Conservation (phyloP, 306 rosid species). For the Senna tora region DNA sequence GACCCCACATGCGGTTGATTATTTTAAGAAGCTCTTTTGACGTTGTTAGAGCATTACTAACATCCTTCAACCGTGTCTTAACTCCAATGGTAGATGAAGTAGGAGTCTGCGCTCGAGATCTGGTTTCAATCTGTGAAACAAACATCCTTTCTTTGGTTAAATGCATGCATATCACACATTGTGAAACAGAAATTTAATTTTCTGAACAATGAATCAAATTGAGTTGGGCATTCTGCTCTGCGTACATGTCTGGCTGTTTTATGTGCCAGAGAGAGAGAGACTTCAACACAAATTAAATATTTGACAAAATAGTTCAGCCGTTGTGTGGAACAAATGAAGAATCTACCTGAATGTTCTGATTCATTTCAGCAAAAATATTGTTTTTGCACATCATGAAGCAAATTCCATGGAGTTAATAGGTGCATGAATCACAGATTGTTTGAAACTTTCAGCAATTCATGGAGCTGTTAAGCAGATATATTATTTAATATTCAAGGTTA, state of each 20-base stretch:
- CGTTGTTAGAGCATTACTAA: conserved; percentile 83
- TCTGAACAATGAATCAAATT: neutral
- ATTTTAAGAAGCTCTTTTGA: conserved; percentile 93
- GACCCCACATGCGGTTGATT: conserved; percentile 90
- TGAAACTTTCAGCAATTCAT: conserved; percentile 18
- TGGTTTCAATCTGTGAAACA: conserved; percentile 71
- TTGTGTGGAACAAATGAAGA: conserved; percentile 12
- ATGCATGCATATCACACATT: neutral
- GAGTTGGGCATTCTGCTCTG: neutral
- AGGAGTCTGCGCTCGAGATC: conserved; percentile 83
- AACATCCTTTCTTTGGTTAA: neutral
- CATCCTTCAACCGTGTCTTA: conserved; percentile 82
- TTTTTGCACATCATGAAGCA: conserved; percentile 20
- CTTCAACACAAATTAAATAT: no score
- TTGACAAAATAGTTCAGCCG: neutral
- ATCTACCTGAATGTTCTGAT: conserved; percentile 16
- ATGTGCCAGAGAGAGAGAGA: neutral
- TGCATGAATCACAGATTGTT: neutral
- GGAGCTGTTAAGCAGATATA: neutral
- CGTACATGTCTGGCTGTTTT: conserved; percentile 12
- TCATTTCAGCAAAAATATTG: neutral
- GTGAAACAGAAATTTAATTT: neutral
- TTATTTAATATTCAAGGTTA: neutral
- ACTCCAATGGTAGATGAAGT: conserved; percentile 60
- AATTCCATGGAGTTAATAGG: neutral